These are phyloP conservation scores for Beta vulgaris DNA, from an alignment of 148 eudicot genomes.

Conservation along the genomic window DNA sequence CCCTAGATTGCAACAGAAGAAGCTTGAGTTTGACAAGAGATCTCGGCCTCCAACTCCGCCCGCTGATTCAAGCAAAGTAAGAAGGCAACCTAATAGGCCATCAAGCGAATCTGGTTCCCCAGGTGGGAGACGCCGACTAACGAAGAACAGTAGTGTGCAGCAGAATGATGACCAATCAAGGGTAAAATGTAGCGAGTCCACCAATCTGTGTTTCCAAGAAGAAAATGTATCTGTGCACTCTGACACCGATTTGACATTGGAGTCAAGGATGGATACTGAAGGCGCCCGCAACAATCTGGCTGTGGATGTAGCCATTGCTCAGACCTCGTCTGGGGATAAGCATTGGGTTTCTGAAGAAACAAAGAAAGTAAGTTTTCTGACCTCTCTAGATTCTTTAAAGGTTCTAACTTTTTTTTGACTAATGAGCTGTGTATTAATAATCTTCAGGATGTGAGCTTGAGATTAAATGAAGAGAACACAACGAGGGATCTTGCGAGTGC, in stretches of 20 bases:
- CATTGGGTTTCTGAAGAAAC: conserved; percentile 24
- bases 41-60: conserved; percentile 81
- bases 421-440: conserved; percentile 8
- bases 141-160: conserved; percentile 35
- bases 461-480: conserved; percentile 40
- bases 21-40: conserved; percentile 59
- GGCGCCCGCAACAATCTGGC: conserved; percentile 28
- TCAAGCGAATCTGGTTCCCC: conserved; percentile 55
- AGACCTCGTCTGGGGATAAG: conserved; percentile 35
- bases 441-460: conserved; percentile 45
- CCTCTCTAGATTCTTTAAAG: no score
- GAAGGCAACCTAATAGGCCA: conserved; percentile 49
- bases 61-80: conserved; percentile 54
- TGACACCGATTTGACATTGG: conserved; percentile 25
- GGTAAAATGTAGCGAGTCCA: conserved; percentile 38
- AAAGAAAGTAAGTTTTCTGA: conserved; percentile 38
- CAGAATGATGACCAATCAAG: conserved; percentile 45
- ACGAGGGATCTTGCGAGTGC: conserved; percentile 32
- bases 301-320: conserved; percentile 33
- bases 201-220: conserved; percentile 36
- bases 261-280: conserved; percentile 35
- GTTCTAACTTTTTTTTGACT: conserved; percentile 17
- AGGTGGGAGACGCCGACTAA: conserved; percentile 53
- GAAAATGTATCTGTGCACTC: conserved; percentile 33
- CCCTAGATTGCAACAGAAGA: conserved; percentile 78